These are phyloP conservation scores for Mycogone perniciosa DNA, from an alignment of 2,329 filamentous ascomycete genomes.

Conservation along the genomic window DNA sequence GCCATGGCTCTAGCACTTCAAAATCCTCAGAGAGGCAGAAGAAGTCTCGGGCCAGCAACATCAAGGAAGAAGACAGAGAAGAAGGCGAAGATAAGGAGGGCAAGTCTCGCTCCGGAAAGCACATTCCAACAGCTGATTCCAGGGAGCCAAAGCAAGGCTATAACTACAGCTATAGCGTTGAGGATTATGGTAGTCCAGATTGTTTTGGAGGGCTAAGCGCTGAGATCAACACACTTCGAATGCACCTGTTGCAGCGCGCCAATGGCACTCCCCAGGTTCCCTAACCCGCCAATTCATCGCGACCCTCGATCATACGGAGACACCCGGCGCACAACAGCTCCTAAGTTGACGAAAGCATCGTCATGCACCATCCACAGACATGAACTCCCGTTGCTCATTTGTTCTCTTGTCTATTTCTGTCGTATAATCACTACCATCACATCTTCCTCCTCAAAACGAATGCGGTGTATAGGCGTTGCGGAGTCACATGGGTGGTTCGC, in stretches of 20 bases:
- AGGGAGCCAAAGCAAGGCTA: neutral
- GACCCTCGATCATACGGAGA: too few species aligned
- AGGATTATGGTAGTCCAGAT: slow-evolving; percentile 1
- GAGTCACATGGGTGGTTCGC: too few species aligned
- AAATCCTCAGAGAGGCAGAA: neutral
- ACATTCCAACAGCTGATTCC: neutral
- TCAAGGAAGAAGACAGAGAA: slow-evolving; percentile 8
- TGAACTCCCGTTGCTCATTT: too few species aligned
- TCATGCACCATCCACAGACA: too few species aligned
- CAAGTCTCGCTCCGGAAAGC: slow-evolving; percentile 1
- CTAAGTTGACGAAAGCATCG: too few species aligned
- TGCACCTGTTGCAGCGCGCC: slow-evolving; percentile 9
- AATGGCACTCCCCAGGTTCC: neutral
- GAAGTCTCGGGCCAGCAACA: neutral
- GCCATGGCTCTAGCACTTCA: neutral
- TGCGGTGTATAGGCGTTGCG: too few species aligned
- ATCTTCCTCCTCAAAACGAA: too few species aligned
- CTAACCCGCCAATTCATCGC: too few species aligned
- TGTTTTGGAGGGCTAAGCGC: slow-evolving; percentile 4
- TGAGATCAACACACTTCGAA: slow-evolving; percentile 10
- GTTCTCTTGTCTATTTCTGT: too few species aligned
- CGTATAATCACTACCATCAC: too few species aligned
- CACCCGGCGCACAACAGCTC: too few species aligned
- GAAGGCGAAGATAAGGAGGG: neutral
- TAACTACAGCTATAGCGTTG: neutral